Conservation (phyloP, 2,329 filamentous ascomycete species). For the Calonectria naviculata region DNA sequence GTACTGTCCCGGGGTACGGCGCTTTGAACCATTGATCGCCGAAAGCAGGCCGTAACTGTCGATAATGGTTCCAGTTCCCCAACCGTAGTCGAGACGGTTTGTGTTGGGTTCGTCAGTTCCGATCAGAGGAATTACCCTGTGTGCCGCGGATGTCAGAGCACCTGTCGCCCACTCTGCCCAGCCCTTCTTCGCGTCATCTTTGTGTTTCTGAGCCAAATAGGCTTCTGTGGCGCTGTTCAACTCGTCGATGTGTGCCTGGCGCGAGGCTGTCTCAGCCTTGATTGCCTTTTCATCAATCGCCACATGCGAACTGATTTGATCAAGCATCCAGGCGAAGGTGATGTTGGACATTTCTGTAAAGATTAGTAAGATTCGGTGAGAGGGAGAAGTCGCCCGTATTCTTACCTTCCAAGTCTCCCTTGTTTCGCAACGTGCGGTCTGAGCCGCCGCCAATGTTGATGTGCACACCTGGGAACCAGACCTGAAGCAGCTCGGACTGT, state of each 20-base stretch:
- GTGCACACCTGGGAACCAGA: conserved; percentile 42
- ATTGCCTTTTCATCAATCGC: conserved; percentile 25
- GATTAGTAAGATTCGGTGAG: background rate
- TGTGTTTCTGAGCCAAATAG: background rate
- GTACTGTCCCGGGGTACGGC: conserved; percentile 32
- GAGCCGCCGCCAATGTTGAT: conserved; percentile 40
- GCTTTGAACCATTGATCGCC: conserved; percentile 17
- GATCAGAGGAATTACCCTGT: conserved; percentile 9
- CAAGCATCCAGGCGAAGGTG: conserved; percentile 41
- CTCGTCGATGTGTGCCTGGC: conserved; percentile 33
- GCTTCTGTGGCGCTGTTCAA: conserved; percentile 27
- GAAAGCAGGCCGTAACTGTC: conserved; percentile 36
- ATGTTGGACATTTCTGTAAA: conserved; percentile 37
- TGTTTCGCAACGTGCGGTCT: conserved; percentile 32
- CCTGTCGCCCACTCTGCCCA: conserved; percentile 25
- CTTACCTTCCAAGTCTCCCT: conserved; percentile 39
- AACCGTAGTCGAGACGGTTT: conserved; percentile 31
- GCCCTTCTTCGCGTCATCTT: conserved; percentile 17
- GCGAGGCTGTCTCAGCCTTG: conserved; percentile 29
- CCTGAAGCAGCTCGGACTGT: conserved; percentile 33
- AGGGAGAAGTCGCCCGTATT: background rate
- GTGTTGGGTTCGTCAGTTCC: conserved; percentile 22
- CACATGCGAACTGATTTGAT: conserved; percentile 33
- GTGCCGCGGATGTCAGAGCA: conserved; percentile 13
- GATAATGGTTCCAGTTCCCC: conserved; percentile 39